Base-by-base conservation (phyloP, 768 basidiomycete genomes). In the Ephemerocybe angulata region DNA sequence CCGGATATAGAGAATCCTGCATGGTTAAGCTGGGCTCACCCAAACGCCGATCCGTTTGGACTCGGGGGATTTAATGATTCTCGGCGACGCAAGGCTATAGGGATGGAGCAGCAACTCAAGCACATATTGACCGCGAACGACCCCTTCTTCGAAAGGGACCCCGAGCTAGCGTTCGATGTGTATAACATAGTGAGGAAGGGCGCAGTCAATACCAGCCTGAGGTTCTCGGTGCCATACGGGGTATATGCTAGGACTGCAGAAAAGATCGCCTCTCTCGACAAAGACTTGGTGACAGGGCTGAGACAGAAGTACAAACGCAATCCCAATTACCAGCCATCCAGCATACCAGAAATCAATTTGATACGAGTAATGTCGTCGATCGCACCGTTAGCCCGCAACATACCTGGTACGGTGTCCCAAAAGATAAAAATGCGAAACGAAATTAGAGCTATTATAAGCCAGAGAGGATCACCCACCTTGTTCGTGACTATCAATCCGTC, bases 401-500 rank as follows among this genome's bases (percentile, higher is more conserved):
- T 66, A 3, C 59, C 57, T n/a, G 65, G 63, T 3, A 61, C 55
- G 21, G 52, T 59, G 15, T 63, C 58, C 0, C 58, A 62, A n/a
- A 62, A 62, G 27, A n/a, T 61, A 5, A 30, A 35, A 7, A 19
- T 56, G 29, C 43, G 63, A 12, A 65, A 63, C 33, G 53, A 65
- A 33, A 62, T 65, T 6, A 31, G 64, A 1, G 53, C 40, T 0
- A 1, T 65, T 2, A 61, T 65, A 1, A 53, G 48, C 27, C 28
- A 56, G 11, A 7, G 38, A 12, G 64, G 64, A 8, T 40, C 62
- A 0, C 62, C 64, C 1, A 58, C 59, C 2, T 24, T 65, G 15
- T 65, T 63, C 38, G 19, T 65, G 1, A 65, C 63, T 3, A 15
- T 65, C 1, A 65, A 63, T 43, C 64, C 64, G 19, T 52, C 64